A percentile compares a stretch with the other conserved stretches of the same genome.
Evolutionary conservation across 805 yeast genomes (phyloP).

Genomic region (Starmerella floricola): DNA sequence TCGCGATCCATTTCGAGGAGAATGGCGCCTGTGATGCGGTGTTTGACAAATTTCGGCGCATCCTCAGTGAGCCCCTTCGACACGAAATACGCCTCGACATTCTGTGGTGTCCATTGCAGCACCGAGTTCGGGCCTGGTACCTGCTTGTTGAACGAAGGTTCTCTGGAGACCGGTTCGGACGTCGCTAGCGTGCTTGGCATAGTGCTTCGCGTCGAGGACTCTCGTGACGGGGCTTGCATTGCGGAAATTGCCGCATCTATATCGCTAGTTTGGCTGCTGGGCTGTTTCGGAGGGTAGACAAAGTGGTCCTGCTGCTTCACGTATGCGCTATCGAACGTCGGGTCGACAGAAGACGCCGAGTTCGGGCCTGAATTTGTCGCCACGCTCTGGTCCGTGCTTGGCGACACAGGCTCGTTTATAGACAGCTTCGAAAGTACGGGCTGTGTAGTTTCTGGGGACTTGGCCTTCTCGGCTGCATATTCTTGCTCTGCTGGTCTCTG

Average conservation of each 20-base stretch:
- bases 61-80: conserved; percentile 59
- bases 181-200: background rate
- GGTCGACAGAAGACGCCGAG: conserved; percentile 4
- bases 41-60: conserved; percentile 72
- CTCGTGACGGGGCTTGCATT: conserved; percentile 10
- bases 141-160: background rate
- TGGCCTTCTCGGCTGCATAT: no score
- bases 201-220: background rate
- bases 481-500: no score
- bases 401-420: background rate
- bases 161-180: background rate
- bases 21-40: conserved; percentile 80
- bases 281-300: background rate
- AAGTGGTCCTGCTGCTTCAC: background rate
- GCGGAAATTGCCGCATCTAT: conserved; percentile 33
- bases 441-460: background rate
- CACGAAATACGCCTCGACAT: conserved; percentile 69
- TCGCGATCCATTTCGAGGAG: conserved; percentile 73
- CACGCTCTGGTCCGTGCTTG: conserved; percentile 4
- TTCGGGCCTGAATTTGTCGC: background rate
- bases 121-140: conserved; percentile 14
- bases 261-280: conserved; percentile 22
- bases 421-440: conserved; percentile 1
- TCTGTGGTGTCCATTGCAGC: conserved; percentile 66
- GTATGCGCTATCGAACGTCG: background rate